A percentile compares a stretch with the other conserved stretches of the same genome.
phyloP scores from a whole-genome alignment of 345 rosid species.

The Sisymbrium altissimum region DNA sequence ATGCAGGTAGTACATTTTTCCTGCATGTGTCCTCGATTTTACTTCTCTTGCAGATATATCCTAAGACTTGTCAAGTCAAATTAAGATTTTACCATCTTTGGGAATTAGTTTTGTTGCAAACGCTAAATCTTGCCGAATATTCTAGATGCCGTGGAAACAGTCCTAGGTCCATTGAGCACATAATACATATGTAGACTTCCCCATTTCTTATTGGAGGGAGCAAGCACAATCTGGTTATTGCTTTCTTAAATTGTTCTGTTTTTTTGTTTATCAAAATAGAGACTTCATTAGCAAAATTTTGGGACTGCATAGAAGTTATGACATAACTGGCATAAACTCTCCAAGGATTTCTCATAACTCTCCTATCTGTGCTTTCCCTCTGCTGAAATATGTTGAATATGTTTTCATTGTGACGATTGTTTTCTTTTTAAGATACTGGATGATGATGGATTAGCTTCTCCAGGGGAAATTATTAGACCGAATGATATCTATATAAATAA shows the following conservation, averaged over 20 bases:
- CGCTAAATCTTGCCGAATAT: too few relatives aligned
- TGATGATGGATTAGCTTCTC: conserved; percentile 83
- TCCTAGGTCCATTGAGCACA: too few relatives aligned
- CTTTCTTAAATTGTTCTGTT: too few relatives aligned
- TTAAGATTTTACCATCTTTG: neutral
- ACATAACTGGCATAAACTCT: too few relatives aligned
- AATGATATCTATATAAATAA: conserved; percentile 65
- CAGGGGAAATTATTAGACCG: conserved; percentile 81
- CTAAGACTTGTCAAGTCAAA: neutral
- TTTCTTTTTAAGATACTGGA: conserved; percentile 55
- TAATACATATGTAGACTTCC: too few relatives aligned
- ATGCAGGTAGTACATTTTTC: conserved; percentile 58
- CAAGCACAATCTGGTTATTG: too few relatives aligned
- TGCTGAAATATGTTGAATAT: neutral
- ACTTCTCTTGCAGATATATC: neutral
- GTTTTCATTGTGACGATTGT: conserved; percentile 2
- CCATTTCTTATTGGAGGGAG: too few relatives aligned
- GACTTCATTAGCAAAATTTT: too few relatives aligned
- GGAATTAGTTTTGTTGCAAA: neutral
- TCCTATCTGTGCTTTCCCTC: neutral
- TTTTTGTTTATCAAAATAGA: too few relatives aligned
- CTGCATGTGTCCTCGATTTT: neutral
- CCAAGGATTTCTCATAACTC: too few relatives aligned
- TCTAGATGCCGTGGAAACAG: too few relatives aligned
- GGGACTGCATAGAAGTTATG: too few relatives aligned